These are phyloP conservation scores for Phytophthora hibernalis DNA, from an alignment of 352 stramenopile genomes.

Conservation along the genomic window DNA sequence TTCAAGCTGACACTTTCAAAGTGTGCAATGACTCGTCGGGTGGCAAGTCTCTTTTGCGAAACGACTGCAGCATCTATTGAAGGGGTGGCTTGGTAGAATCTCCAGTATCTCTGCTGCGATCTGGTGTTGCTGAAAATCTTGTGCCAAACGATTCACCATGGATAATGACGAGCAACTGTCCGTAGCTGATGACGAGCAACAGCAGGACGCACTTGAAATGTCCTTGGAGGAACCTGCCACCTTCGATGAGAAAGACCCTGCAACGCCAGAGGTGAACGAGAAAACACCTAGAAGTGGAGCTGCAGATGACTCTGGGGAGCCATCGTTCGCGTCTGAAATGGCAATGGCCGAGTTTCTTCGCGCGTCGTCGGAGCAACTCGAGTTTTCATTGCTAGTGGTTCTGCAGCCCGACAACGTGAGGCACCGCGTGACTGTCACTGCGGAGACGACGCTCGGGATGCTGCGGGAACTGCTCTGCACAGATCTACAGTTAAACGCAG, in stretches of 20 bases:
- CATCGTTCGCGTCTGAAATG: constrained; percentile 21
- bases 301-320: constrained; percentile 8
- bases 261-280: constrained; percentile 24
- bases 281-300: background rate
- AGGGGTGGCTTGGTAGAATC: constrained; percentile 25
- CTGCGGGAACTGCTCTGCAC: constrained; percentile 64
- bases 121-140: background rate
- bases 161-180: constrained; percentile 27
- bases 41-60: constrained; percentile 5
- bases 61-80: constrained; percentile 21
- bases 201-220: constrained; percentile 9
- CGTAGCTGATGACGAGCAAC: constrained; percentile 11
- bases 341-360: constrained; percentile 47
- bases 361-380: constrained; percentile 26
- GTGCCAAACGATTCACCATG: constrained; percentile 13
- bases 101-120: background rate
- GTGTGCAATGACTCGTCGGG: no score
- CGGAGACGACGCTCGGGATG: constrained; percentile 53
- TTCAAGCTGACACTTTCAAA: constrained; percentile 12
- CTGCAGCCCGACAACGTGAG: constrained; percentile 81
- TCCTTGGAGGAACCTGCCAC: constrained; percentile 8
- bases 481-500: constrained; percentile 63
- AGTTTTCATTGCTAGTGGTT: constrained; percentile 73
- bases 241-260: constrained; percentile 22
- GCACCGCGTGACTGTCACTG: constrained; percentile 67